Evolutionary conservation across 2,329 filamentous ascomycete genomes (phyloP).

Genomic region (Aspergillus quadricinctus): DNA sequence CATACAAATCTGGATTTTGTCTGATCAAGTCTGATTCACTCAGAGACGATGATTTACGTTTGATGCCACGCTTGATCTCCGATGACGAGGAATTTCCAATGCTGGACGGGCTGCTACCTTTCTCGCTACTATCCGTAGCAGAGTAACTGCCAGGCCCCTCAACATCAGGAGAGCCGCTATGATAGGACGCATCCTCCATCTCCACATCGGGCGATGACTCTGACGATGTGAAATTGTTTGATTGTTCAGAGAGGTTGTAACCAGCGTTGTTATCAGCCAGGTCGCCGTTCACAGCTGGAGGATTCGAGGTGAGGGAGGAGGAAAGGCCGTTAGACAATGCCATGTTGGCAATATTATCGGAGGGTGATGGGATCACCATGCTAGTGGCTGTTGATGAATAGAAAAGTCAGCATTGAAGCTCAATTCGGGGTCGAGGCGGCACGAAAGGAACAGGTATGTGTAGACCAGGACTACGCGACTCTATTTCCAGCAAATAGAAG

Average conservation of each 20-base stretch:
- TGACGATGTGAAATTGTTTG: conserved; percentile 52
- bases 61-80: conserved; percentile 63
- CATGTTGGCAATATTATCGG: conserved; percentile 30
- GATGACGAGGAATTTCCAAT: conserved; percentile 65
- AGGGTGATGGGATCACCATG: conserved; percentile 43
- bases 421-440: conserved; percentile 15
- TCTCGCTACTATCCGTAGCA: conserved; percentile 58
- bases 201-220: conserved; percentile 43
- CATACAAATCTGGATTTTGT: conserved; percentile 92
- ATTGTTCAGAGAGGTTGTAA: conserved; percentile 71
- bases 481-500: conserved; percentile 21
- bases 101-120: conserved; percentile 53
- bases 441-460: conserved; percentile 16
- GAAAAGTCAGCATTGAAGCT: conserved; percentile 41
- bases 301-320: conserved; percentile 21
- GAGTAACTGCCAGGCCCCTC: conserved; percentile 63
- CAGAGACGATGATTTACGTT: conserved; percentile 64
- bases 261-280: conserved; percentile 56
- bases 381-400: conserved; percentile 36
- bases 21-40: conserved; percentile 80
- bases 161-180: conserved; percentile 33
- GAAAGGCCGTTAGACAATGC: conserved; percentile 33
- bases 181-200: conserved; percentile 37
- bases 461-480: conserved; percentile 33
- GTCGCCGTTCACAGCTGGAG: conserved; percentile 30